Evolutionary conservation across 805 yeast species (phyloP), one percentile per base, ranked within the genome.

Genomic region (Lipomyces orientalis): DNA sequence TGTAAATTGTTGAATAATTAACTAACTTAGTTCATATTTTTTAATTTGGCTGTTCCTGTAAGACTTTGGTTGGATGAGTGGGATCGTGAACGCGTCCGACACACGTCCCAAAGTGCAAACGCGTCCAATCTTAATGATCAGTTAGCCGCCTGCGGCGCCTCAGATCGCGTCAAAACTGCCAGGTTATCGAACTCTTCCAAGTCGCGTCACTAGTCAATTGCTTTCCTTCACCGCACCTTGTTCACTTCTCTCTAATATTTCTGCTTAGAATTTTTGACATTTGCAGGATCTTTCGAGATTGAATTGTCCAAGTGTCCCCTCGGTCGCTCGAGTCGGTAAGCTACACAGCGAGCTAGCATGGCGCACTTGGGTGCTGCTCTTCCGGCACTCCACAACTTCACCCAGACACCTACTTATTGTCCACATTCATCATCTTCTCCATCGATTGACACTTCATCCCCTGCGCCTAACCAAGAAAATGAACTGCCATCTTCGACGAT

Each of bases 401-500:
- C 55, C 22, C 55, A 52, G 16, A 16, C 31, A 12, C 55, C 34
- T 52, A n/a, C 55, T 25, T 22, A 52, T 52, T 25, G 33, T 14
- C 7, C 55, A 10, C 55, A 52, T 7, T 19, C 12, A 9, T 25
- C 55, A 25, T 25, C 34, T 31, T 52, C 55, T 9, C 55, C 55
- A 25, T 31, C 34, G 14, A 33, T 25, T 9, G 55, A 52, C 3
- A 10, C 35, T 12, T 31, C 29, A 16, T 25, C 34, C 9, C 34
- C 55, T 16, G 35, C 6, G n/a, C 29, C 34, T 54, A 61, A 29
- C 51, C 51, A 61, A 16, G 62, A 35, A 35, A 49, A 33, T 39
- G 54, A 61, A 3, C 6, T 37, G 33, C 61, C 61, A 8, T 55
- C 64, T 12, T 49, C 64, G 22, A 64, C 67, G 35, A 51, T 49